Evolutionary conservation across 2,329 filamentous ascomycete genomes (phyloP).

Genomic region (Cercospora zeina): DNA sequence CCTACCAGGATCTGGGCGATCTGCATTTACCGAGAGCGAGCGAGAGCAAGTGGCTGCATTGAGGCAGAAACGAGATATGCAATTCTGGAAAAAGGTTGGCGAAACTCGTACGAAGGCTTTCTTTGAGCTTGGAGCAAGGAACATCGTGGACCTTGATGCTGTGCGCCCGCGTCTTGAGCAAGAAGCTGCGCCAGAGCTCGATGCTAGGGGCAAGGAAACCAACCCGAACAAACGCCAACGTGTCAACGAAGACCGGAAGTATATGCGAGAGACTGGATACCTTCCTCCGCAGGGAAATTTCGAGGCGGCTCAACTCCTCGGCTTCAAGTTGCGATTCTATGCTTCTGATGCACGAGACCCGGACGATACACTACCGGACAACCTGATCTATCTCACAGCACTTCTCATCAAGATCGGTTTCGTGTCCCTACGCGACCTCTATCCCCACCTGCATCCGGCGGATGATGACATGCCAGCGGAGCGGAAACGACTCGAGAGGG

Average conservation of each 20-base stretch:
- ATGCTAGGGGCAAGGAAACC: slow-evolving; percentile 43
- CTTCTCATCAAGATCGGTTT: slow-evolving; percentile 96
- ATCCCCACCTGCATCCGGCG: slow-evolving; percentile 83
- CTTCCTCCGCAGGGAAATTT: slow-evolving; percentile 82
- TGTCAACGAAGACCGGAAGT: slow-evolving; percentile 63
- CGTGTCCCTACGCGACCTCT: slow-evolving; percentile 86
- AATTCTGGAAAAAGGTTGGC: slow-evolving; percentile 80
- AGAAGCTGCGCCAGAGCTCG: slow-evolving; percentile 37
- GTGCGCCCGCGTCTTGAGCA: slow-evolving; percentile 35
- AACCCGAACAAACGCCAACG: slow-evolving; percentile 47
- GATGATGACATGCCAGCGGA: slow-evolving; percentile 81
- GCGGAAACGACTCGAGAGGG: slow-evolving; percentile 68
- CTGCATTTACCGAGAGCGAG: slow-evolving; percentile 67
- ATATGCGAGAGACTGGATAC: slow-evolving; percentile 79
- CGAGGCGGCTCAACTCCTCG: slow-evolving; percentile 89
- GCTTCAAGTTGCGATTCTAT: slow-evolving; percentile 97
- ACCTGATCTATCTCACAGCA: slow-evolving; percentile 87
- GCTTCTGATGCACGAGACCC: slow-evolving; percentile 74
- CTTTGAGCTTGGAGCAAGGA: slow-evolving; percentile 80
- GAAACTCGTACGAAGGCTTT: slow-evolving; percentile 78
- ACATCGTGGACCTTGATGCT: slow-evolving; percentile 60
- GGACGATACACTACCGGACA: slow-evolving; percentile 79
- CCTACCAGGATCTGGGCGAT: slow-evolving; percentile 66
- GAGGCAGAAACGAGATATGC: slow-evolving; percentile 65
- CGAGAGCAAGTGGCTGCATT: slow-evolving; percentile 58